Base-by-base conservation (phyloP, 345 rosid species). In the Lumnitzera littorea region DNA sequence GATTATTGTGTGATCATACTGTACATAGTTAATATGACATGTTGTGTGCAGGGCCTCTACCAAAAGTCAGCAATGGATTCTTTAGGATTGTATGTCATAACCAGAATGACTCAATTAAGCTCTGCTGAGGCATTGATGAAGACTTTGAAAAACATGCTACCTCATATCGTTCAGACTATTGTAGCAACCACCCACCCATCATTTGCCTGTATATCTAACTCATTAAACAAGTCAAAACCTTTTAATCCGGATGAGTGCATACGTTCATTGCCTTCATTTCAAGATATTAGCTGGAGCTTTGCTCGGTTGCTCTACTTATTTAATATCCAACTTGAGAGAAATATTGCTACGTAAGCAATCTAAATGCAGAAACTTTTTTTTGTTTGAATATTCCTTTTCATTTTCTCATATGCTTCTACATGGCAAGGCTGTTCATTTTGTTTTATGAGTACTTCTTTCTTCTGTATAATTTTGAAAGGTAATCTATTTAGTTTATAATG, bases 261-360 rank as follows among this genome's bases (percentile, higher is more conserved):
- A 20, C 20, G 20, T 20, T 20, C 96, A 59, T 46, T 87, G 62
- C 96, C 96, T 70, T 84, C 96, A 16, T 51, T 92, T 62, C 70
- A 72, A 58, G 91, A 89, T 73, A 57, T 92, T 52, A 76, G 59
- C 66, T 92, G 96, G 98, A 84, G 66, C 75, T 62, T 89, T 53
- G 61, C 85, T 9, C 86, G 96, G 66, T 64, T 89, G 48, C 61
- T 92, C 31, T 92, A 89, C 75, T 67, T 92, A 55, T 87, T 92
- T 85, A 89, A 92, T 64, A 76, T 87, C 62, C 96, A 87, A 72
- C 72, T 92, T 24, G 98, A 92, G 84, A 82, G 85, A 78, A 92
- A 92, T 76, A 78, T 92, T 63, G 89, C 89, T 69, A 84, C 85
- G 98, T 92, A 82, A 79, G 98, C 78, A 69, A 64, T 53, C 23